Evolutionary conservation across 2,329 filamentous ascomycete genomes (phyloP).

Genomic region (Colletotrichum noveboracense): DNA sequence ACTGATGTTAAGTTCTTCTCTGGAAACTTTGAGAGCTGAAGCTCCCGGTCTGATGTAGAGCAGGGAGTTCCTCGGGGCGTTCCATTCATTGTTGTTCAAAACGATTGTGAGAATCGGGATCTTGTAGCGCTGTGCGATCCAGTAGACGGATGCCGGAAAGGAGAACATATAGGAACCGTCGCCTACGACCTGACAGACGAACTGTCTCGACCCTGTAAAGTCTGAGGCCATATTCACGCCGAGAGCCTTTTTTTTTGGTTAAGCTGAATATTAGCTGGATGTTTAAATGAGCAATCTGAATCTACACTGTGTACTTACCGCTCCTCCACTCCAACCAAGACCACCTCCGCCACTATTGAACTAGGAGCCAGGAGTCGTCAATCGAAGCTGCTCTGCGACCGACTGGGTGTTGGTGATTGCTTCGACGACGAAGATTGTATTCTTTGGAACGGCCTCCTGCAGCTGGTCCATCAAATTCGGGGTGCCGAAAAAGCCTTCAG

Average conservation of each 20-base stretch:
- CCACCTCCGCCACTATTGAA: constrained; percentile 60
- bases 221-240: constrained; percentile 40
- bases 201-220: constrained; percentile 39
- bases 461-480: background rate
- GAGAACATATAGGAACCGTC: constrained; percentile 50
- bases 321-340: constrained; percentile 59
- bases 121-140: constrained; percentile 45
- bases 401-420: constrained; percentile 73
- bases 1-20: constrained; percentile 67
- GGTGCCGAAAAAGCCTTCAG: constrained; percentile 56
- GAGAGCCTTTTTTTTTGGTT: constrained; percentile 30
- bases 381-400: constrained; percentile 72
- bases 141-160: constrained; percentile 47
- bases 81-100: constrained; percentile 58
- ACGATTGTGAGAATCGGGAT: constrained; percentile 40
- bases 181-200: constrained; percentile 48
- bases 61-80: constrained; percentile 62
- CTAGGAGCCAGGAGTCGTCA: constrained; percentile 57
- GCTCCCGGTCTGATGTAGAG: constrained; percentile 65
- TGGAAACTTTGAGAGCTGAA: constrained; percentile 57
- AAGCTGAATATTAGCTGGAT: too few relatives aligned
- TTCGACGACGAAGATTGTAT: constrained; percentile 43
- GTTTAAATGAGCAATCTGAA: too few relatives aligned
- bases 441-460: background rate
- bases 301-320: constrained; percentile 37